Base-by-base conservation (phyloP, 768 basidiomycete species). In the Mycena latifolia region DNA sequence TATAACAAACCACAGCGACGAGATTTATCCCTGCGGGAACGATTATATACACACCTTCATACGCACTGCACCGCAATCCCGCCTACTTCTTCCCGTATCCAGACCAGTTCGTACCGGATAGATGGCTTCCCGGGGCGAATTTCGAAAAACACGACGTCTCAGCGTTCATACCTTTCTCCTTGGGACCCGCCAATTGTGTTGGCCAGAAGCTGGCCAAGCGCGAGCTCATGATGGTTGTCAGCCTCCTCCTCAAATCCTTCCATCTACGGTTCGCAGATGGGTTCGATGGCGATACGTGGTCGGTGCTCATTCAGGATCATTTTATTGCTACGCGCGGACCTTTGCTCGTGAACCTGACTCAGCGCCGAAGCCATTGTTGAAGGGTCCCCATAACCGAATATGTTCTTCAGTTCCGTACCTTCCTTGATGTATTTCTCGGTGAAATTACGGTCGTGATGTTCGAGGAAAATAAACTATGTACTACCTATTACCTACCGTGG, bases 11-110 rank as follows among this genome's bases (percentile, higher is more conserved):
- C n/a, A 31, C 43, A 18, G 37, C 14, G 24, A 56, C n/a, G 53
- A 86, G 85, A 62, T 79, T 77, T 62, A 70, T 87, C 14, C 84
- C 86, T 5, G 77, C 80, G 69, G 81, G 82, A 33, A 86, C 85
- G 4, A 79, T 67, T 57, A 76, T 79, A 3, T 83, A 82, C 63
- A 76, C 83, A n/a, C 83, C 82, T 37, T 67, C 69, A 27, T 85
- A 83, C 71, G 74, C 77, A 35, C 69, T 87, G 22, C 84, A 85
- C 56, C 82, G 86, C 18, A 81, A 83, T 66, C 79, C 83, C n/a
- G 78, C 80, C 2, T 75, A 85, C 74, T 87, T 87, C 69, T 81
- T 79, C 0, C 83, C 76, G 70, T 82, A n/a, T n/a, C n/a, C n/a
- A n/a, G n/a, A n/a, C n/a, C n/a, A n/a, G n/a, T n/a, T n/a, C n/a